phyloP scores from a whole-genome alignment of 2,329 filamentous ascomycete species.

The Coleophoma cylindrospora region DNA sequence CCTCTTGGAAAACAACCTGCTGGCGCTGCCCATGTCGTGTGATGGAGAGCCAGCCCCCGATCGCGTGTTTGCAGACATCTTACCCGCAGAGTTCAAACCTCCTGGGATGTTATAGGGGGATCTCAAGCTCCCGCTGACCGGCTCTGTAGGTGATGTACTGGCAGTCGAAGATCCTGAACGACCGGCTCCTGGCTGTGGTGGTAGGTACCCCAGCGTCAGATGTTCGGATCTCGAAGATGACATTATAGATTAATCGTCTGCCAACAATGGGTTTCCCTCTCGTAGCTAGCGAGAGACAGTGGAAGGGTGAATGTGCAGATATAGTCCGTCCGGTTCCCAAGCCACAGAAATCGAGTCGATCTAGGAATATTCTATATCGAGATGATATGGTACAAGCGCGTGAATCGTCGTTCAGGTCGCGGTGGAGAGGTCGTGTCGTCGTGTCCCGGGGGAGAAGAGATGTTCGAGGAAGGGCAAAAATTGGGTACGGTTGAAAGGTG shows the following conservation, averaged over 20 bases:
- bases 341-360: neutral
- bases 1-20: slow-evolving; percentile 88
- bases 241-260: slow-evolving; percentile 74
- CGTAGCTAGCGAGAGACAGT: slow-evolving; percentile 22
- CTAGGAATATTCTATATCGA: too few relatives aligned
- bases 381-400: too few relatives aligned
- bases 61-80: slow-evolving; percentile 58
- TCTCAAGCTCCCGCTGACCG: slow-evolving; percentile 59
- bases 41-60: slow-evolving; percentile 94
- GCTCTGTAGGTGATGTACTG: slow-evolving; percentile 76
- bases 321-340: slow-evolving; percentile 6
- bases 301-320: slow-evolving; percentile 18
- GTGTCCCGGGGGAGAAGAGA: slow-evolving; percentile 2
- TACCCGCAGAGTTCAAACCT: slow-evolving; percentile 51
- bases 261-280: slow-evolving; percentile 13
- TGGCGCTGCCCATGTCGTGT: slow-evolving; percentile 65
- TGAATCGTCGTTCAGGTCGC: too few relatives aligned
- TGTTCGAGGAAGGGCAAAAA: slow-evolving; percentile 4
- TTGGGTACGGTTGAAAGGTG: slow-evolving; percentile 7
- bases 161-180: slow-evolving; percentile 72
- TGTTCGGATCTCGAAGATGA: slow-evolving; percentile 82
- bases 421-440: neutral
- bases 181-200: slow-evolving; percentile 30
- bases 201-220: slow-evolving; percentile 76
- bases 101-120: slow-evolving; percentile 69